Conservation (phyloP, 2,329 filamentous ascomycete species). For the Nemania sp. region DNA sequence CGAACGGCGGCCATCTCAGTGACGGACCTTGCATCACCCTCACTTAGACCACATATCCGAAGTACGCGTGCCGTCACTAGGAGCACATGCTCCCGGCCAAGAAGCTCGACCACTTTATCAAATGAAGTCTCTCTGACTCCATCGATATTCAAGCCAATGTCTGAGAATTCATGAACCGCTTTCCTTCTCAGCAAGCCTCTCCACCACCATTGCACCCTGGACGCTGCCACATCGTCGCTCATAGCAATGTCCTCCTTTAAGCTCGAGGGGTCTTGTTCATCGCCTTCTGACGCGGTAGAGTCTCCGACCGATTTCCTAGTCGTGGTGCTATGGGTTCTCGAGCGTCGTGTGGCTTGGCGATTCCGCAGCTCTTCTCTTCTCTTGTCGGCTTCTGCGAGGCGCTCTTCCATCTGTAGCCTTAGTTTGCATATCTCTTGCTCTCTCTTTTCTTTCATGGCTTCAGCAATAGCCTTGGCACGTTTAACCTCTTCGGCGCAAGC, state of each 20-base stretch:
- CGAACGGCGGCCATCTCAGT: conserved; percentile 71
- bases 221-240: conserved; percentile 63
- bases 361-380: conserved; percentile 67
- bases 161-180: conserved; percentile 66
- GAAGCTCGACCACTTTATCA: conserved; percentile 70
- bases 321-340: conserved; percentile 55
- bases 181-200: conserved; percentile 59
- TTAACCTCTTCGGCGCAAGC: conserved; percentile 82
- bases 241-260: conserved; percentile 59
- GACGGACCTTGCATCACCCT: conserved; percentile 64
- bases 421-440: conserved; percentile 72
- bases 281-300: conserved; percentile 50
- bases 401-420: conserved; percentile 76
- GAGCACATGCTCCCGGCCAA: conserved; percentile 69
- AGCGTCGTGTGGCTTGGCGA: conserved; percentile 55
- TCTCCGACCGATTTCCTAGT: conserved; percentile 41
- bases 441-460: conserved; percentile 78
- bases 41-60: conserved; percentile 69
- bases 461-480: conserved; percentile 79
- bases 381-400: conserved; percentile 74
- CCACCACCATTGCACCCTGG: conserved; percentile 72
- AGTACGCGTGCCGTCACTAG: conserved; percentile 68
- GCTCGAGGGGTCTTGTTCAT: conserved; percentile 50
- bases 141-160: conserved; percentile 70
- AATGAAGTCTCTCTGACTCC: conserved; percentile 71